Base-by-base conservation (phyloP, 176 grass and related monocot species). In the Ensete ventricosum region DNA sequence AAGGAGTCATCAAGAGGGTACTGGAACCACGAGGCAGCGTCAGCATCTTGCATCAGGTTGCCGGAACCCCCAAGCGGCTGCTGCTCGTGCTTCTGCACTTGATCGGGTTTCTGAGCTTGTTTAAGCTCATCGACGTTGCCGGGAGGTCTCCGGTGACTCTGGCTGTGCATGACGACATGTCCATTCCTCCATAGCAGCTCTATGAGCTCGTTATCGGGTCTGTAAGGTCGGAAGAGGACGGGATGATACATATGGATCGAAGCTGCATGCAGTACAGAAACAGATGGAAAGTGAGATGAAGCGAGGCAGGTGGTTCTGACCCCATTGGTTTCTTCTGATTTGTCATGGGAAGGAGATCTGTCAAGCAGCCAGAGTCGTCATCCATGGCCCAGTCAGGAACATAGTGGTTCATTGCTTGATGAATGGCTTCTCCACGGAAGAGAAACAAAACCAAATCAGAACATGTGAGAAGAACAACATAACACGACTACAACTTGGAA, bases 131-230 rank as follows among this genome's bases (percentile, higher is more conserved):
- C 2, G 64, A 59, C 34, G 34, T 43, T 43, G 34, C 3, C 55
- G 16, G 76, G 23, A 14, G 51, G 16, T 64, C 64, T 75, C 22
- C 66, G 65, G 72, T 84, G 82, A 73, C 72, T 84, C 75, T 89
- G 84, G 29, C 80, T 77, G 48, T 93, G 94, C 76, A 78, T 82
- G 29, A 94, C 80, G 25, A 93, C 77, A 11, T 58, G 80, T 2
- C 91, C 88, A 71, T 99, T 81, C 78, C 89, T 86, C 96, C 96
- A 99, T 21, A 99, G 49, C 8, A 99, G 77, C 73, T 99, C 96
- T 52, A 95, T 64, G 14, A 99, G 79, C 73, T 91, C 96, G 67
- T 84, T 63, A 17, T 84, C 91, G 11, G 50, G 26, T 16, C 88
- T 99, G 82, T 51, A 77, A 64, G 71, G 73, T 62, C 9, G 29